Evolutionary conservation across 306 rosid genomes (phyloP).

Genomic region (Glycine tomentella): DNA sequence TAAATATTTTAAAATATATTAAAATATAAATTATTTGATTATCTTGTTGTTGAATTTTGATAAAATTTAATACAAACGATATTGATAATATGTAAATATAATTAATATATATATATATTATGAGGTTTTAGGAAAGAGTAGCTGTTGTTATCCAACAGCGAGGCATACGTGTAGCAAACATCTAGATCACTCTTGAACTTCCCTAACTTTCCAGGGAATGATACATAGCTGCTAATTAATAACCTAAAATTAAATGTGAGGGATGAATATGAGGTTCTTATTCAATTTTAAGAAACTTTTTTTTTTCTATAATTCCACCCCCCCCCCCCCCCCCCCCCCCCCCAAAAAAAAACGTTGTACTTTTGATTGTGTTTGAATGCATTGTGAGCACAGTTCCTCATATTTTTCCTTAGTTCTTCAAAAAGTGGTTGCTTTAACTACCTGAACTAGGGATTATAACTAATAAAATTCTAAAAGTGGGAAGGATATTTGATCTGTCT

Average conservation of each 20-base stretch:
- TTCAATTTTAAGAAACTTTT: neutral
- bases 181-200: slow-evolving; percentile 40
- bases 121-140: slow-evolving; percentile 50
- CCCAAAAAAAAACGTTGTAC: neutral
- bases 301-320: neutral
- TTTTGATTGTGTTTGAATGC: slow-evolving; percentile 11
- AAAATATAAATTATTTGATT: no score
- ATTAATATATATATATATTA: no score
- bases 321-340: no score
- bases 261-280: neutral
- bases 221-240: slow-evolving; percentile 16
- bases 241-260: neutral
- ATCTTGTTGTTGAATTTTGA: no score
- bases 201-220: slow-evolving; percentile 32
- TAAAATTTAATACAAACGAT: no score
- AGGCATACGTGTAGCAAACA: slow-evolving; percentile 49
- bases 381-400: slow-evolving; percentile 30
- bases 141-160: slow-evolving; percentile 53
- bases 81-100: no score
- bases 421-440: slow-evolving; percentile 36
- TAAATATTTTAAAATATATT: no score
- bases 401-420: slow-evolving; percentile 1
- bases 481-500: slow-evolving; percentile 33
- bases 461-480: neutral
- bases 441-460: slow-evolving; percentile 11